Evolutionary conservation across 2,329 filamentous ascomycete species (phyloP).

Genomic region (Cladobotryum protrusum): DNA sequence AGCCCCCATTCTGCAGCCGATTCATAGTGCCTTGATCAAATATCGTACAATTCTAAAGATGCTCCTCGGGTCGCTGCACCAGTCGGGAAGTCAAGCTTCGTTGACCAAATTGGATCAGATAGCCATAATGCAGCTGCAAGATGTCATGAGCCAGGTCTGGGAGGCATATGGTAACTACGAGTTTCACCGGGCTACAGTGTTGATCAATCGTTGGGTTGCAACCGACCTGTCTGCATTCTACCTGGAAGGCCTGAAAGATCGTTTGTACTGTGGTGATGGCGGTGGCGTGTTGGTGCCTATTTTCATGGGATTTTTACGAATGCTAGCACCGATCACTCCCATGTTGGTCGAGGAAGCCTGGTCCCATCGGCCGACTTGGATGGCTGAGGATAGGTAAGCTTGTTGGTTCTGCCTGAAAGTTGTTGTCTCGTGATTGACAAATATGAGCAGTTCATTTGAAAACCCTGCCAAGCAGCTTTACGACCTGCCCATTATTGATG

Average conservation of each 20-base stretch:
- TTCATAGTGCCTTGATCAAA: slow-evolving; percentile 74
- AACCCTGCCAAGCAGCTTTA: slow-evolving; percentile 45
- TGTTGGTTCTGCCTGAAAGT: slow-evolving; percentile 1
- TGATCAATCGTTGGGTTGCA: slow-evolving; percentile 75
- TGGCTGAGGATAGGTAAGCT: slow-evolving; percentile 45
- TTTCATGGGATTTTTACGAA: slow-evolving; percentile 65
- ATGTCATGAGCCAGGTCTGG: slow-evolving; percentile 59
- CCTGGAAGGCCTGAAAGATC: slow-evolving; percentile 85
- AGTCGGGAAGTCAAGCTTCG: slow-evolving; percentile 42
- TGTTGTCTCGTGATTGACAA: slow-evolving; percentile 12
- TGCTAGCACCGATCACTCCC: slow-evolving; percentile 77
- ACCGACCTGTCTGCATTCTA: slow-evolving; percentile 88
- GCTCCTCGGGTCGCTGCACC: slow-evolving; percentile 68
- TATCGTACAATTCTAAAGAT: slow-evolving; percentile 88
- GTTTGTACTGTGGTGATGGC: slow-evolving; percentile 76
- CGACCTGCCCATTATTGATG: slow-evolving; percentile 36
- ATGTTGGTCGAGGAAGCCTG: slow-evolving; percentile 83
- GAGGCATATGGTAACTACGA: slow-evolving; percentile 64
- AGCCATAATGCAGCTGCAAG: slow-evolving; percentile 66
- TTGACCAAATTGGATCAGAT: slow-evolving; percentile 64
- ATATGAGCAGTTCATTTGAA: slow-evolving; percentile 19
- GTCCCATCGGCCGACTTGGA: slow-evolving; percentile 63
- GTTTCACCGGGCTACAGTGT: slow-evolving; percentile 70
- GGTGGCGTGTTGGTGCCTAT: slow-evolving; percentile 60
- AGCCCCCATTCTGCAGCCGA: slow-evolving; percentile 65